phyloP scores from a whole-genome alignment of 352 stramenopile genomes.

The Phytophthora podocarpi region DNA sequence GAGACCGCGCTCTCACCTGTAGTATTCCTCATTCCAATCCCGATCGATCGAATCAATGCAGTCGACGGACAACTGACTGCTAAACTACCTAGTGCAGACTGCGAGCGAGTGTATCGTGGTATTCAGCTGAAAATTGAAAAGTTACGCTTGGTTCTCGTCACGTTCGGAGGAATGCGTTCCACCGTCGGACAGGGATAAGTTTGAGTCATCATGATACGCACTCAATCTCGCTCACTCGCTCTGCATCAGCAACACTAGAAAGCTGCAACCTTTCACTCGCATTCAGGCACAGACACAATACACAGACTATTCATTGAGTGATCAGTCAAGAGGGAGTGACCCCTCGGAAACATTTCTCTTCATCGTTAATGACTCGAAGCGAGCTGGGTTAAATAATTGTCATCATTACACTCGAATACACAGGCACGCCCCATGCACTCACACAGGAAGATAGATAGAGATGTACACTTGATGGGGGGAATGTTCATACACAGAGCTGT shows the following conservation, averaged over 20 bases:
- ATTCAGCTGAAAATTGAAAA: slow-evolving; percentile 85
- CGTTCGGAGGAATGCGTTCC: slow-evolving; percentile 82
- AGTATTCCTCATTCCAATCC: slow-evolving; percentile 80
- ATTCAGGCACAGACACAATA: slow-evolving; percentile 25
- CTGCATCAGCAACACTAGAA: not conserved
- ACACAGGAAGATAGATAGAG: slow-evolving; percentile 1
- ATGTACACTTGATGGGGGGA: slow-evolving; percentile 43
- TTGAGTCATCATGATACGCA: slow-evolving; percentile 81
- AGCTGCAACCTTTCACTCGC: slow-evolving; percentile 20
- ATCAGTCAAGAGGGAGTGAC: slow-evolving; percentile 90
- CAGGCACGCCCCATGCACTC: not conserved
- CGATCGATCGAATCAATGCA: no score
- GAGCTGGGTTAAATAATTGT: slow-evolving; percentile 88
- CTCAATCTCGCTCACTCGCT: slow-evolving; percentile 12
- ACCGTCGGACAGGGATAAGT: slow-evolving; percentile 91
- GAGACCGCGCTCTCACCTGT: slow-evolving; percentile 71
- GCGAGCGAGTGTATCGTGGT: slow-evolving; percentile 31
- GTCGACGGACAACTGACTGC: no score
- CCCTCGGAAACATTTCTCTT: slow-evolving; percentile 90
- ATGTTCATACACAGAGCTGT: slow-evolving; percentile 89
- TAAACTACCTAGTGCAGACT: not conserved
- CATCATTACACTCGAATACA: slow-evolving; percentile 84
- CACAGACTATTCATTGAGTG: slow-evolving; percentile 45
- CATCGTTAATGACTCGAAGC: slow-evolving; percentile 86
- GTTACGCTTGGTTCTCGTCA: slow-evolving; percentile 91